Evolutionary conservation across 768 basidiomycete genomes (phyloP).

Genomic region (Glaciozyma martinii): DNA sequence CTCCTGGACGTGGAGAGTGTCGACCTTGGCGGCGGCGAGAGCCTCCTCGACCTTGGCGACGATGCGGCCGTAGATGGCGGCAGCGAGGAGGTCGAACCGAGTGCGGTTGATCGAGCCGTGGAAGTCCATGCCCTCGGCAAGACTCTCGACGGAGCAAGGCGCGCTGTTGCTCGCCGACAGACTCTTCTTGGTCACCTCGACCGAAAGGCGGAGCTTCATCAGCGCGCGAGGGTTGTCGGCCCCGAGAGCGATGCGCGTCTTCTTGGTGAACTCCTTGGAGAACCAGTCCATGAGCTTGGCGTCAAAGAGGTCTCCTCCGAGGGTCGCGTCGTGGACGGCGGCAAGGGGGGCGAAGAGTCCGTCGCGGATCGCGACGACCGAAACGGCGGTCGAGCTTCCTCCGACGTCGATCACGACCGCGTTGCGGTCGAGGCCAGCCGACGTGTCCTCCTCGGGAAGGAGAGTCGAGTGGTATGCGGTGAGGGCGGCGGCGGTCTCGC

Average conservation of each 20-base stretch:
- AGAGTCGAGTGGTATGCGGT: slow-evolving; percentile 41
- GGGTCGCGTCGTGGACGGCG: slow-evolving; percentile 40
- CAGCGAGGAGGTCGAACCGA: slow-evolving; percentile 44
- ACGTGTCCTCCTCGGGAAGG: slow-evolving; percentile 29
- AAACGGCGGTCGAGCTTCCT: slow-evolving; percentile 58
- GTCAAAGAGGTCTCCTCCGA: slow-evolving; percentile 68
- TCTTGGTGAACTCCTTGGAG: slow-evolving; percentile 92
- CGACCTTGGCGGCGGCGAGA: slow-evolving; percentile 38
- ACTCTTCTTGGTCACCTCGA: slow-evolving; percentile 90
- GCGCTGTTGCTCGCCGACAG: slow-evolving; percentile 77
- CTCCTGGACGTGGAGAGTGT: slow-evolving; percentile 43
- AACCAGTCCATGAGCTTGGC: slow-evolving; percentile 80
- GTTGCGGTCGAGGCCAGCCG: slow-evolving; percentile 51
- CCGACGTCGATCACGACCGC: slow-evolving; percentile 76
- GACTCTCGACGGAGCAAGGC: slow-evolving; percentile 83
- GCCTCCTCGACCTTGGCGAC: slow-evolving; percentile 39
- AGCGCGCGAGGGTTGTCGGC: slow-evolving; percentile 70
- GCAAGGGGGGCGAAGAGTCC: slow-evolving; percentile 64
- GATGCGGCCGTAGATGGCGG: slow-evolving; percentile 25
- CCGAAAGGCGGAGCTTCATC: slow-evolving; percentile 83
- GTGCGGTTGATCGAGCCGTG: slow-evolving; percentile 55
- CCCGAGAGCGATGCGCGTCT: slow-evolving; percentile 66
- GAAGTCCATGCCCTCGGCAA: slow-evolving; percentile 88
- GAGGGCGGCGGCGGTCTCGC: slow-evolving; percentile 71
- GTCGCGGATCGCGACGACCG: slow-evolving; percentile 59